A percentile compares a stretch with the other conserved stretches of the same genome.
Conservation (phyloP, 768 basidiomycete species). For the Clitopilus passeckerianus region DNA sequence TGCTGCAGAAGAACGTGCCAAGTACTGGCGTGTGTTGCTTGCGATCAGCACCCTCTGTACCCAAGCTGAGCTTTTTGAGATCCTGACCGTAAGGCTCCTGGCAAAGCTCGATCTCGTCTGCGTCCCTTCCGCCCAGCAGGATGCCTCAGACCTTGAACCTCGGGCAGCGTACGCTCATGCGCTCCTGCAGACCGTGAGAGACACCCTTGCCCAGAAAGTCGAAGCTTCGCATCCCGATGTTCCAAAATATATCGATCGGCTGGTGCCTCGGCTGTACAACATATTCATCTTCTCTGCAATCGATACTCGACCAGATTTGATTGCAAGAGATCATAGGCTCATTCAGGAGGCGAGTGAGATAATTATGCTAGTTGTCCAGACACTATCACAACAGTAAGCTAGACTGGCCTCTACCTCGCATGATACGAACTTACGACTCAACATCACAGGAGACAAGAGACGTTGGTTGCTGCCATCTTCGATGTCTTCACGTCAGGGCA, state of each 20-base stretch:
- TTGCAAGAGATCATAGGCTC: conserved; percentile 43
- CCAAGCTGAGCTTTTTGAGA: conserved; percentile 78
- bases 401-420: background rate
- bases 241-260: conserved; percentile 69
- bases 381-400: conserved; percentile 61
- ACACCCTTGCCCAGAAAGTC: conserved; percentile 48
- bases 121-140: conserved; percentile 19
- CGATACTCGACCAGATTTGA: conserved; percentile 17
- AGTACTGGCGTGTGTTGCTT: conserved; percentile 63
- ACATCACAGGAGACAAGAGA: conserved; percentile 55
- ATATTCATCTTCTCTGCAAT: conserved; percentile 46
- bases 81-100: conserved; percentile 69
- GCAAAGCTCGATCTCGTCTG: conserved; percentile 76
- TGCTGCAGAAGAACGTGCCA: conserved; percentile 49
- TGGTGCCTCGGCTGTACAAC: conserved; percentile 70
- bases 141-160: conserved; percentile 43
- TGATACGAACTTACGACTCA: conserved; percentile 2
- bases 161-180: conserved; percentile 84
- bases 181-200: conserved; percentile 64
- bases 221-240: conserved; percentile 63
- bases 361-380: conserved; percentile 61
- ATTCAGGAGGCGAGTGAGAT: conserved; percentile 62
- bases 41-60: conserved; percentile 70
- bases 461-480: conserved; percentile 45
- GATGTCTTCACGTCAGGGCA: conserved; percentile 53